Evolutionary conservation across 352 stramenopile genomes (phyloP).

Genomic region (Thraustochytrium sp.): DNA sequence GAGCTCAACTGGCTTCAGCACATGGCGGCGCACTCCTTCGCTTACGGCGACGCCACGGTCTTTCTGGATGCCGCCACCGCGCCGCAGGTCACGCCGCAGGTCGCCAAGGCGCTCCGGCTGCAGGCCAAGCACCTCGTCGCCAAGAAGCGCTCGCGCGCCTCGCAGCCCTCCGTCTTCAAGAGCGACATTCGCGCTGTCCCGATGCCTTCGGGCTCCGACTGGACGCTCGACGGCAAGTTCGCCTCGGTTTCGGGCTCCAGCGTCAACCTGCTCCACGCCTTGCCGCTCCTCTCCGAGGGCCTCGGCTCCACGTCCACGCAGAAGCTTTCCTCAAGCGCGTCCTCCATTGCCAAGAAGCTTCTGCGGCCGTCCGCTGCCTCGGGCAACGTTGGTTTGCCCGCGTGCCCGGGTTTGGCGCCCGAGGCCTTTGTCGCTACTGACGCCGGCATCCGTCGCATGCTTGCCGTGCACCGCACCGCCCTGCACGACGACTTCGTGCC

Average conservation of each 20-base stretch:
- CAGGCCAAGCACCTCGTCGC: neutral
- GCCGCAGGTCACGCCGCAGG: neutral
- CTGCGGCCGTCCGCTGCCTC: too few relatives aligned
- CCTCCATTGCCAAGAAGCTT: too few relatives aligned
- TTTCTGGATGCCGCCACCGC: neutral
- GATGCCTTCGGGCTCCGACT: too few relatives aligned
- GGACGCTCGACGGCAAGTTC: too few relatives aligned
- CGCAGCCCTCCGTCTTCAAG: neutral
- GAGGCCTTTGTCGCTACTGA: constrained; percentile 6
- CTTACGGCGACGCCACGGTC: neutral
- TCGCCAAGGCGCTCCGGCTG: neutral
- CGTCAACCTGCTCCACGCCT: too few relatives aligned
- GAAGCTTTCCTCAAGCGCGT: too few relatives aligned
- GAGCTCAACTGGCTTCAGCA: neutral
- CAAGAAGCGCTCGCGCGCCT: neutral
- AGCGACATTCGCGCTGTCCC: neutral
- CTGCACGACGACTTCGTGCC: constrained; percentile 6
- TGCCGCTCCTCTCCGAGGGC: too few relatives aligned
- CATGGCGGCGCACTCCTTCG: neutral
- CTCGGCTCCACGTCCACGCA: too few relatives aligned
- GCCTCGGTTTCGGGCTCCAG: too few relatives aligned
- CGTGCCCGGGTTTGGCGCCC: too few relatives aligned
- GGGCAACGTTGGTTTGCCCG: too few relatives aligned
- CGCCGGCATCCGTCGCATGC: neutral
- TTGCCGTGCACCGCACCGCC: constrained; percentile 18